Evolutionary conservation across 2,329 filamentous ascomycete genomes (phyloP), one percentile per base, ranked within the genome.

Genomic region (Cordyceps pruinosa): DNA sequence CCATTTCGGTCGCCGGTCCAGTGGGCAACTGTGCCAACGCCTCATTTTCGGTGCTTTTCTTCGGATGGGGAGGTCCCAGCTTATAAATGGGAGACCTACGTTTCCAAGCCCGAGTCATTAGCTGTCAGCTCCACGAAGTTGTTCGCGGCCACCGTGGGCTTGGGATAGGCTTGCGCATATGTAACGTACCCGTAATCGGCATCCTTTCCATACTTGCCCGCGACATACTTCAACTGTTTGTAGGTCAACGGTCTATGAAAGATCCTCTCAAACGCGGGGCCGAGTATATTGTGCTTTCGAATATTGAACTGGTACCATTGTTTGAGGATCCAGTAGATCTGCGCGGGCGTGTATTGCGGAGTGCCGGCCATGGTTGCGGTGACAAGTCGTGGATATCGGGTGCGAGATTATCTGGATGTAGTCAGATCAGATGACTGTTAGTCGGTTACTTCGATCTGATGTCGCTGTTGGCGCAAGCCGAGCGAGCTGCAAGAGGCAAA

Each of bases 291-390:
- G 1, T 50, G 28, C 12, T 59, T 55, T 26, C 69, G 65, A 26
- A 63, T 63, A n/a, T 64, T 64, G 2, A 61, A 9, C 51, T 17
- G 6, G 32, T 5, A 72, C 60, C 49, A 69, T 63, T 1, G 61
- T 56, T 1, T 64, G 58, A 75, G 64, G 39, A 74, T 60, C 60
- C 69, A 74, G 46, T 62, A 60, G 44, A 75, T 71, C 61, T 75
- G 64, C 1, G 68, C 64, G 8, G 64, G 58, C 10, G 62, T 66
- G 62, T 75, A 75, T 37, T 66, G 65, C 5, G 67, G 63, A 5
- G 69, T 65, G 15, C 72, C 71, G 23, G 68, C 68, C 71, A 73
- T 73, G 9, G 23, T 39, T n/a, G 13, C 58, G 39, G 23, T 28
- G 26, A n/a, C 15, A 9, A 1, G 25, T 5, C 30, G 10, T 41